Conservation (phyloP, 2,329 filamentous ascomycete genomes). For the Stagonosporopsis chrysanthemi region DNA sequence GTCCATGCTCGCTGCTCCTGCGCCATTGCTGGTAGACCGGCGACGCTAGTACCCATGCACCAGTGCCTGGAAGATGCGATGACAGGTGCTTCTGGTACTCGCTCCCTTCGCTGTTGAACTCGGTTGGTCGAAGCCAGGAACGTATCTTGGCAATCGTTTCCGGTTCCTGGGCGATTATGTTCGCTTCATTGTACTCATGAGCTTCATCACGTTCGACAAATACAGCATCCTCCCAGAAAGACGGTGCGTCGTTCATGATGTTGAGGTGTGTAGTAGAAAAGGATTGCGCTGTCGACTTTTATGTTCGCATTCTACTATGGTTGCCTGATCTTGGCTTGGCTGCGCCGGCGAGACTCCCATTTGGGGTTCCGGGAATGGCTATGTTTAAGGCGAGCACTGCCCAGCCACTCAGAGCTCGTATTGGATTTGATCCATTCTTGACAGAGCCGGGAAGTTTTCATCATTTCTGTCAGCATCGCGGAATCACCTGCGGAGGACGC, state of each 20-base stretch:
- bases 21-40: conserved; percentile 20
- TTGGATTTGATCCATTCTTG: too few species aligned
- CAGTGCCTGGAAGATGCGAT: conserved; percentile 25
- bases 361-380: too few species aligned
- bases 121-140: conserved; percentile 27
- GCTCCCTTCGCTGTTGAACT: conserved; percentile 19
- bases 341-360: background rate
- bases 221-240: conserved; percentile 26
- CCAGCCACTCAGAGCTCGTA: too few species aligned
- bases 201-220: conserved; percentile 39
- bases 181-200: conserved; percentile 44
- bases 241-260: background rate
- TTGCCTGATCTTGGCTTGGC: background rate
- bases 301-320: background rate
- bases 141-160: conserved; percentile 24
- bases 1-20: conserved; percentile 13
- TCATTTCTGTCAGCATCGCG: too few species aligned
- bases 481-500: too few species aligned
- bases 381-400: too few species aligned
- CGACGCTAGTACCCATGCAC: conserved; percentile 19
- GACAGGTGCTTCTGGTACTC: conserved; percentile 29
- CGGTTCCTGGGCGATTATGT: conserved; percentile 41
- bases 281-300: background rate
- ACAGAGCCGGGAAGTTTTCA: too few species aligned
- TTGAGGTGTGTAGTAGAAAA: background rate